Percentiles rank a stretch among this genome's conserved stretches.
Conservation (phyloP, 805 yeast species). For the Metschnikowia bowlesiae region DNA sequence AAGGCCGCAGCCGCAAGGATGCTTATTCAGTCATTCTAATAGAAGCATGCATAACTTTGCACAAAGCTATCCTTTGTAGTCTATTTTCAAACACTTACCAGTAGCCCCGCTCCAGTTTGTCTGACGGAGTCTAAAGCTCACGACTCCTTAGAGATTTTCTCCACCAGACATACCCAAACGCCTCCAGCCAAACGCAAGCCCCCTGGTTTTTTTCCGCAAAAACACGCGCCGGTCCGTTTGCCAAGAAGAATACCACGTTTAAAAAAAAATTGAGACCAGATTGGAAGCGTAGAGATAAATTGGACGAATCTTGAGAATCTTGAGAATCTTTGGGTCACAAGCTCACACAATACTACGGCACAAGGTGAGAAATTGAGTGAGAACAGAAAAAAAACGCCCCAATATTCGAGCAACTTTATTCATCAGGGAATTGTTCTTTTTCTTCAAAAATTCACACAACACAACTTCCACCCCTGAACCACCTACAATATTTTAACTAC, state of each 20-base stretch:
- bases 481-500: background rate
- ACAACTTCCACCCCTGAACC: background rate
- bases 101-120: background rate
- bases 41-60: background rate
- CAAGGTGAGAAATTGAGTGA: constrained; percentile 5
- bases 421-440: background rate
- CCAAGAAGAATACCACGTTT: background rate
- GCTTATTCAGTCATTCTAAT: background rate
- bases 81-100: background rate
- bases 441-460: background rate
- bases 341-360: constrained; percentile 4
- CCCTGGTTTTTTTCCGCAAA: background rate
- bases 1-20: background rate
- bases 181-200: background rate
- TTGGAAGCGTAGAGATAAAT: background rate
- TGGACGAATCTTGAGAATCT: background rate
- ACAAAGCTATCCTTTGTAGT: background rate
- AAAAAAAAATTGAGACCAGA: background rate
- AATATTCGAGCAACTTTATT: constrained; percentile 3
- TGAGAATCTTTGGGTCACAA: background rate
- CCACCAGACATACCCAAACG: background rate
- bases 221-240: background rate
- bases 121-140: background rate
- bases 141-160: background rate
- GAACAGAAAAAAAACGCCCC: constrained; percentile 4